Evolutionary conservation across 2,329 filamentous ascomycete species (phyloP).

Genomic region (Penicillium sp.): DNA sequence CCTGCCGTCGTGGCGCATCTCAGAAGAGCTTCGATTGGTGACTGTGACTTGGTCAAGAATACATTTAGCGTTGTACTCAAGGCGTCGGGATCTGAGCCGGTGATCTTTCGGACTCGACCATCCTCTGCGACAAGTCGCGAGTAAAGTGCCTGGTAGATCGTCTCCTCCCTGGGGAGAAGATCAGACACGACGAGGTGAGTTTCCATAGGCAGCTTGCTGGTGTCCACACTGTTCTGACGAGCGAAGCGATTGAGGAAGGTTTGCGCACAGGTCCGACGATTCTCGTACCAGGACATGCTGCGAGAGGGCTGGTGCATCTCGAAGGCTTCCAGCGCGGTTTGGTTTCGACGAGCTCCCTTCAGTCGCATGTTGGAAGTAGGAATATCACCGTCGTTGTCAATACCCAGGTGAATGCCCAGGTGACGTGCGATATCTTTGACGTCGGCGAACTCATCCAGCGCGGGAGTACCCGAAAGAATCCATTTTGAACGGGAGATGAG

Average conservation of each 20-base stretch:
- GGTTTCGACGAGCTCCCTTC: slow-evolving; percentile 32
- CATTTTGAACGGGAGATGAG: slow-evolving; percentile 59
- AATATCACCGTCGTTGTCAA: slow-evolving; percentile 55
- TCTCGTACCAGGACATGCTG: slow-evolving; percentile 57
- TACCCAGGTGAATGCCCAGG: slow-evolving; percentile 59
- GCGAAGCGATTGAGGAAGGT: slow-evolving; percentile 59
- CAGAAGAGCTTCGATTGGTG: background rate
- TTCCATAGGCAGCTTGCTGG: slow-evolving; percentile 50
- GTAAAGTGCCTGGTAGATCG: slow-evolving; percentile 57
- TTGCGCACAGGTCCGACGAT: slow-evolving; percentile 58
- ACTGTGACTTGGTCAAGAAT: slow-evolving; percentile 50
- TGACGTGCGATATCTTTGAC: slow-evolving; percentile 62
- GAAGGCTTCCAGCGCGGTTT: slow-evolving; percentile 58
- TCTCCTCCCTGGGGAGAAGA: slow-evolving; percentile 54
- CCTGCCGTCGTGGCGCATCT: slow-evolving; percentile 44
- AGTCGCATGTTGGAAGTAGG: slow-evolving; percentile 52
- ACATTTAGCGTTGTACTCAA: slow-evolving; percentile 46
- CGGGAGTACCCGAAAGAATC: slow-evolving; percentile 67
- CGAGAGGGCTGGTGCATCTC: slow-evolving; percentile 54
- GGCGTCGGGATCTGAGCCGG: slow-evolving; percentile 29
- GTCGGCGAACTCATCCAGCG: slow-evolving; percentile 60
- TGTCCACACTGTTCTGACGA: slow-evolving; percentile 51
- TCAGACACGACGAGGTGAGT: slow-evolving; percentile 51
- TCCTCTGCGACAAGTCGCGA: background rate
- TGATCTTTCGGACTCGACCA: slow-evolving; percentile 3